Base-by-base conservation (phyloP, 2,329 filamentous ascomycete genomes). In the Aureobasidium vineae region DNA sequence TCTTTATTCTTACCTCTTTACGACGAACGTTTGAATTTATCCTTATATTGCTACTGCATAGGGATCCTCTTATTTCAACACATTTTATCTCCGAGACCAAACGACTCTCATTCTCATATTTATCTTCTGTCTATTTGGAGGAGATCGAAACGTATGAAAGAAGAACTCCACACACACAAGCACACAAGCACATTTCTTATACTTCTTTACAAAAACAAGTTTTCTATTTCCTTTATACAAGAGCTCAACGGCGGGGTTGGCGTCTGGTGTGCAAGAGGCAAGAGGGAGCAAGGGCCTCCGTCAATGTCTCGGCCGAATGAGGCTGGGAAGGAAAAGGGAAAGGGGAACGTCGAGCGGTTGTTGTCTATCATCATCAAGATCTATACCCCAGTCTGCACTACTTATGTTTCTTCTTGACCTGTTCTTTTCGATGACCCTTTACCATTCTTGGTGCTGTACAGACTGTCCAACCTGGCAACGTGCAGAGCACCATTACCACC, bases 331-430 rank as follows among this genome's bases (percentile, higher is more conserved):
- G 54, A 10, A 59, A 56, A 56, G 38, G 38, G 26, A 45, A 45
- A 15, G 38, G 54, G 38, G 16, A 33, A 59, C 15, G 54, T 59
- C 40, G 54, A 59, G 54, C 54, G 54, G 54, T 45, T 45, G 40
- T 59, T 59, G 54, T 59, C 54, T 3, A 31, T 45, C 40, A 43
- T 59, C 54, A 59, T 45, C 38, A 59, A 59, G 54, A 59, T 59
- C 54, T 59, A 59, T 59, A 59, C 54, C 53, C 54, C 54, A 59
- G 54, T 45, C 40, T 45, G 53, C 53, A 57, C 54, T 59, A 59
- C 54, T 59, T 59, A 59, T 59, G 40, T 43, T 59, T 45, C 40
- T 59, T 43, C 40, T 45, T 45, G 40, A 59, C 16, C 10, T 28
- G 8, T 45, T 26, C 19, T n/a, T 19, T 26, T 45, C 21, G 40